Evolutionary conservation across 805 yeast genomes (phyloP).

Genomic region (Candida namnaoensis): DNA sequence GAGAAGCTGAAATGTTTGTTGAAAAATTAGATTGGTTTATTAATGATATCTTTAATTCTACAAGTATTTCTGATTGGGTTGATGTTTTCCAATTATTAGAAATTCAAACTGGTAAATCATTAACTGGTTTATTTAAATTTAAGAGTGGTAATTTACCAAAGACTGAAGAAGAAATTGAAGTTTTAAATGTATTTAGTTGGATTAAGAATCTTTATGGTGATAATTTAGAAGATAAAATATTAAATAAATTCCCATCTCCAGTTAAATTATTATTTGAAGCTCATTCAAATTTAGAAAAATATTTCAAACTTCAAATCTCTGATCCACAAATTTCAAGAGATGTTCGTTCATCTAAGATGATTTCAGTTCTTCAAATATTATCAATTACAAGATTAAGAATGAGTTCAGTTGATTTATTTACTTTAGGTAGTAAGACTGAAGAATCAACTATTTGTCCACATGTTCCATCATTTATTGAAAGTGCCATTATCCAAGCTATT

Average conservation of each 20-base stretch:
- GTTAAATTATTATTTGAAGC: conserved; percentile 57
- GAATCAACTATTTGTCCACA: conserved; percentile 29
- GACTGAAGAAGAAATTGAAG: conserved; percentile 38
- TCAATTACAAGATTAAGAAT: conserved; percentile 63
- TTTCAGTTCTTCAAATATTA: conserved; percentile 53
- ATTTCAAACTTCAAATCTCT: conserved; percentile 54
- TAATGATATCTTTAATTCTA: conserved; percentile 43
- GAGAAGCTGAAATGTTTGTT: conserved; percentile 52
- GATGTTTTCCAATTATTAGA: conserved; percentile 68
- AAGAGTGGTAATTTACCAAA: conserved; percentile 24
- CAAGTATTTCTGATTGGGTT: conserved; percentile 71
- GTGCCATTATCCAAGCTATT: conserved; percentile 66
- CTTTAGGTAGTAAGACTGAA: conserved; percentile 3
- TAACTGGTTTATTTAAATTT: conserved; percentile 47
- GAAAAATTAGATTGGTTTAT: conserved; percentile 56
- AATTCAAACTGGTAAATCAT: conserved; percentile 48
- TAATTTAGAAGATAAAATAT: conserved; percentile 29
- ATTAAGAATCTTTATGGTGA: conserved; percentile 47
- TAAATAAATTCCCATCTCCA: conserved; percentile 55
- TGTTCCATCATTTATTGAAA: conserved; percentile 81
- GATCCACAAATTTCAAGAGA: conserved; percentile 50
- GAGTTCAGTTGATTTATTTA: conserved; percentile 41
- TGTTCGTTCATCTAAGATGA: conserved; percentile 62
- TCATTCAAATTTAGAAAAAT: conserved; percentile 58
- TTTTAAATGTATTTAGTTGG: conserved; percentile 68